These are phyloP conservation scores for Bothriochloa decipiens DNA, from an alignment of 176 grass and related monocot genomes.

Conservation along the genomic window DNA sequence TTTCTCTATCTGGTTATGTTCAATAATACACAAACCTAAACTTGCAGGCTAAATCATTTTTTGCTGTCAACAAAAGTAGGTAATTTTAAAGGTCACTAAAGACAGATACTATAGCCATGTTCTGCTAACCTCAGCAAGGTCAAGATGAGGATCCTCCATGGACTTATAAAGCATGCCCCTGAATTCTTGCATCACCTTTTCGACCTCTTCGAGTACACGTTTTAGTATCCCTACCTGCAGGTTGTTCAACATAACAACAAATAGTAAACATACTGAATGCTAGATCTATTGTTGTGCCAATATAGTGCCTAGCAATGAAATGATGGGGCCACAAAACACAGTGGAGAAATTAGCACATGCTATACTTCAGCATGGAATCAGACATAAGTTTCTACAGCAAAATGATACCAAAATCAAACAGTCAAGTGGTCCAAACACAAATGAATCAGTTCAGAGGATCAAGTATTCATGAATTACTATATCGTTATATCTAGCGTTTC, in stretches of 20 bases:
- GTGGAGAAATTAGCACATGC: not conserved
- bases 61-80: conserved; percentile 31
- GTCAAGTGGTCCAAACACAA: conserved; percentile 20
- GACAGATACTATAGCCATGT: conserved; percentile 27
- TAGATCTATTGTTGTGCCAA: not conserved
- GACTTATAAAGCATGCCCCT: conserved; percentile 98
- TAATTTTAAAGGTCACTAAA: conserved; percentile 20
- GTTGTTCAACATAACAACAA: conserved; percentile 34
- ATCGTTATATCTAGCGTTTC: conserved; percentile 21
- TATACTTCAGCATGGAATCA: conserved; percentile 23
- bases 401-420: conserved; percentile 23
- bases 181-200: conserved; percentile 99
- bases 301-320: conserved; percentile 19
- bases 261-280: conserved; percentile 35
- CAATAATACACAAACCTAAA: conserved; percentile 30
- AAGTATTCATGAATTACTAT: not conserved
- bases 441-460: not conserved
- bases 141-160: conserved; percentile 98
- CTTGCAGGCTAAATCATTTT: conserved; percentile 11
- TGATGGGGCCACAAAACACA: conserved; percentile 12
- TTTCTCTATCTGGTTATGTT: conserved; percentile 12
- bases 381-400: conserved; percentile 14
- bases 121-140: conserved; percentile 84
- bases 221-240: conserved; percentile 96
- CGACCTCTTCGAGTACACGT: conserved; percentile 95